Evolutionary conservation across 768 basidiomycete genomes (phyloP).

Genomic region (Boletus insuetus): DNA sequence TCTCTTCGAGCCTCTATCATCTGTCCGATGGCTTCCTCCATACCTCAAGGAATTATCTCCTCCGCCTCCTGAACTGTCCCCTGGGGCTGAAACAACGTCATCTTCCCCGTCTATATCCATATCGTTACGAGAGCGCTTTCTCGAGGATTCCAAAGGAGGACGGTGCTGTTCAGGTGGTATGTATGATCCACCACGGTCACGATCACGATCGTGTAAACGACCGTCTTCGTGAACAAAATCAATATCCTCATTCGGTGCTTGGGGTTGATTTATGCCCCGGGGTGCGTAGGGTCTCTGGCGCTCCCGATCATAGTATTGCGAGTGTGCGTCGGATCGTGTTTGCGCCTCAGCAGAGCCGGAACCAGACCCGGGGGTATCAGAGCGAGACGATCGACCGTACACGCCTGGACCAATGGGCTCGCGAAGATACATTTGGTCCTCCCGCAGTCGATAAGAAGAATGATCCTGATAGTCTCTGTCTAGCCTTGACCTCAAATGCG

Average conservation of each 20-base stretch:
- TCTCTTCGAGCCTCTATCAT: constrained; percentile 58
- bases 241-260: constrained; percentile 40
- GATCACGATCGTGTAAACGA: constrained; percentile 36
- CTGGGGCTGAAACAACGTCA: constrained; percentile 39
- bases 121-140: constrained; percentile 59
- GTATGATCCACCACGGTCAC: constrained; percentile 38
- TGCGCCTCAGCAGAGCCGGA: constrained; percentile 48
- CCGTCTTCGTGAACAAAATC: constrained; percentile 58
- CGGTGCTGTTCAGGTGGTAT: constrained; percentile 37
- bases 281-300: constrained; percentile 48
- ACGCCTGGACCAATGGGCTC: constrained; percentile 30
- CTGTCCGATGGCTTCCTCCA: constrained; percentile 36
- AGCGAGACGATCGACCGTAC: constrained; percentile 45
- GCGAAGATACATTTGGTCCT: constrained; percentile 30
- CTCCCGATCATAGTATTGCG: constrained; percentile 51
- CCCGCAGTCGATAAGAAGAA: constrained; percentile 29
- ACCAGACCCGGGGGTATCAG: constrained; percentile 58
- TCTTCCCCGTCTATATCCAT: constrained; percentile 62
- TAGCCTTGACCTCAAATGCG: constrained; percentile 38
- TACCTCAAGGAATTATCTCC: constrained; percentile 34
- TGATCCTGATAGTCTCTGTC: constrained; percentile 32
- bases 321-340: constrained; percentile 47
- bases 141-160: constrained; percentile 41
- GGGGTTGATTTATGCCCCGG: constrained; percentile 46
- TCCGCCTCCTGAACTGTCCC: constrained; percentile 27